phyloP scores from a whole-genome alignment of 176 grass and related monocot genomes.

The Tuctoria greenei region DNA sequence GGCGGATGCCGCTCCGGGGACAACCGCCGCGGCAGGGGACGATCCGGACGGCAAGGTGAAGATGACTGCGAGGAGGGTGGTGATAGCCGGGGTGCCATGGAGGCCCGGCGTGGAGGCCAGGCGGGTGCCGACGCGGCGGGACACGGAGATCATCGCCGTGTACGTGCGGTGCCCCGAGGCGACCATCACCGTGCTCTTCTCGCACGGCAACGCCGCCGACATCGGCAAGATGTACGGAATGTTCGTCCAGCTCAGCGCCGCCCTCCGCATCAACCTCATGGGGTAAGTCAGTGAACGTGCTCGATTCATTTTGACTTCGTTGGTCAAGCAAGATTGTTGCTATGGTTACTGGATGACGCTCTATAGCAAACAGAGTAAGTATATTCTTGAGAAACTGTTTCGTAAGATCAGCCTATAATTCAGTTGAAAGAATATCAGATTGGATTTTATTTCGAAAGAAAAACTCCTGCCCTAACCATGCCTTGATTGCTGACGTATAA shows the following conservation, averaged over 20 bases:
- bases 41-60: not conserved
- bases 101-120: slow-evolving; percentile 65
- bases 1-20: not conserved
- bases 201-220: slow-evolving; percentile 78
- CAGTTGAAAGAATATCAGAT: too few species aligned
- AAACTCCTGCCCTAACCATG: not conserved
- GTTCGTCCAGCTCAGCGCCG: slow-evolving; percentile 69
- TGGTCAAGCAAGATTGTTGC: not conserved
- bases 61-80: slow-evolving; percentile 31
- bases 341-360: slow-evolving; percentile 2
- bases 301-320: slow-evolving; percentile 14
- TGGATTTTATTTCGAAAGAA: not conserved
- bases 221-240: slow-evolving; percentile 68
- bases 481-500: not conserved
- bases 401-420: too few species aligned
- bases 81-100: slow-evolving; percentile 43
- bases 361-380: not conserved
- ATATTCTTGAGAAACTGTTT: too few species aligned
- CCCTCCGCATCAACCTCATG: slow-evolving; percentile 79
- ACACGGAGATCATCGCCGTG: slow-evolving; percentile 68
- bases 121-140: slow-evolving; percentile 59
- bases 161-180: slow-evolving; percentile 60
- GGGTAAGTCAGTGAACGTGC: slow-evolving; percentile 71
- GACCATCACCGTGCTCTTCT: slow-evolving; percentile 68
- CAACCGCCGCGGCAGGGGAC: not conserved